Base-by-base conservation (phyloP, 805 yeast species). In the Blastobotrys muscicola region DNA sequence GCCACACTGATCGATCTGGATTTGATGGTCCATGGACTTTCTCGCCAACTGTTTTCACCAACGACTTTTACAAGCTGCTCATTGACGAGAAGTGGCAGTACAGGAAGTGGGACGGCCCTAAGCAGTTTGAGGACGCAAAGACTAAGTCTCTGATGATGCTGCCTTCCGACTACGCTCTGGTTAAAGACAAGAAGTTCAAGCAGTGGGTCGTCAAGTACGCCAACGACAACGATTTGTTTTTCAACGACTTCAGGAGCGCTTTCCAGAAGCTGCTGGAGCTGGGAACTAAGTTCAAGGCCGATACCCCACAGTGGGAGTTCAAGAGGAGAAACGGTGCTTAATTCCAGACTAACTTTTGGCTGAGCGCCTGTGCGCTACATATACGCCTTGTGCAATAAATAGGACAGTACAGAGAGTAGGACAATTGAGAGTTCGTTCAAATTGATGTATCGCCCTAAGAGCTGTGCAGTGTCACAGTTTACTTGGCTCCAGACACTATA, bases 21-120 rank as follows among this genome's bases (percentile, higher is more conserved):
- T 85, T 68, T 66, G 86, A 80, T 49, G 92, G 94, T 7, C 86
- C 86, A 47, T 84, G 94, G 94, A 85, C 92, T 30, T 78, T 76
- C 46, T 75, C 86, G 9, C 82, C 87, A 41, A 81, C 81, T 14
- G 61, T 65, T 46, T 79, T 84, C 57, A 74, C 83, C 43, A 84
- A 83, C 60, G 85, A 79, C 48, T 83, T 81, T 58, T 84, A 59
- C 64, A 71, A 60, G 59, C 68, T 69, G 42, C 65, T 84, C 58
- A 50, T 77, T 35, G 67, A 75, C 41, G 80, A 78, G 51, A 64
- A 70, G 42, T 69, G 78, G 80, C 66, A 61, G 43, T 57, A 68
- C 67, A 68, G 75, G 58, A 66, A 78, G 60, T 71, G 85, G 78
- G 65, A 66, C 53, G 82, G 82, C 43, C 76, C 75, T 57, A 69